Evolutionary conservation across 2,329 filamentous ascomycete genomes (phyloP), one percentile per base, ranked within the genome.

Genomic region (Pseudogymnoascus sp.): DNA sequence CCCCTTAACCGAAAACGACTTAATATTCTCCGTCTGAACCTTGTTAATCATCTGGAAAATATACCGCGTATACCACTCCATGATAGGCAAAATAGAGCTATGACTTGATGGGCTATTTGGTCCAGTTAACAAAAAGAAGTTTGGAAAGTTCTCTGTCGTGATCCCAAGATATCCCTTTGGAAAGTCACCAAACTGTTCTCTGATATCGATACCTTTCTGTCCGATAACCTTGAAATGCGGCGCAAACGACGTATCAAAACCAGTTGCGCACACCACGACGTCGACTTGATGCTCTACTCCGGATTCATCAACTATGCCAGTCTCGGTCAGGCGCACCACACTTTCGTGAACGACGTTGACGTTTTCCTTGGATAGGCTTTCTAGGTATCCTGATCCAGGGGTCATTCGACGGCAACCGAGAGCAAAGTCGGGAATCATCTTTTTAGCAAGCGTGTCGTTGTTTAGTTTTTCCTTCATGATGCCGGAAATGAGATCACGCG

Each of bases 351-450:
- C 68, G 50, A 76, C 67, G 3, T 74, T 67, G 18, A 76, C 70
- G 25, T 76, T 75, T 5, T 67, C 62, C 65, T 72, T 68, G 18
- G 73, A 69, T 4, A 76, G 65, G 3, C 74, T 70, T 59, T 77
- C 75, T 41, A 76, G 72, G 63, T 76, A 77, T 25, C 73, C 73
- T 6, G 74, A 72, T 1, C 76, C 77, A 0, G 77, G 77, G 0
- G 76, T 74, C 37, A 77, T 72, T 0, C 75, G 74, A 59, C 71
- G 72, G 68, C 71, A 78, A 11, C 79, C 79, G 4, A 76, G 75
- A 2, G 73, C 71, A 71, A 77, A 81, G 39, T 69, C 69, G 11
- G 76, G 76, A 35, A 74, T 64, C 6, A 73, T 63, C 60, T 66
- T 59, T 57, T 72, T 62, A 74, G 70, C 58, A 71, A 72, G 61